Evolutionary conservation across 2,329 filamentous ascomycete species (phyloP).

Genomic region (Fusarium nelsonii): DNA sequence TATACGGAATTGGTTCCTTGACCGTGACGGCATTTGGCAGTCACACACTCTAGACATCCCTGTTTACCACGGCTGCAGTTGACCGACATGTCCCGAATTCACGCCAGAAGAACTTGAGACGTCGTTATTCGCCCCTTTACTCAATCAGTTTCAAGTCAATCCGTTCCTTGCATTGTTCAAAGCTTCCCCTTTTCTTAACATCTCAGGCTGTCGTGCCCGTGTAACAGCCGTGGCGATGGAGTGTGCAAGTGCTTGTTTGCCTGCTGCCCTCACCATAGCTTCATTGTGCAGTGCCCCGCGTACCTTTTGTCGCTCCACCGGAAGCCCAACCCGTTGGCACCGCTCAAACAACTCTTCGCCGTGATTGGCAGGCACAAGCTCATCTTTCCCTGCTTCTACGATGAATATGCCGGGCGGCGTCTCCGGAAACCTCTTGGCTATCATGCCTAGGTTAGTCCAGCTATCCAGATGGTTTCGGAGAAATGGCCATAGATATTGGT

Average conservation of each 20-base stretch:
- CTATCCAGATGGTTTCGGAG: slow-evolving; percentile 73
- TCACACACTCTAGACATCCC: slow-evolving; percentile 39
- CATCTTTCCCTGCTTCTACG: slow-evolving; percentile 68
- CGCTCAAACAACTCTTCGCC: slow-evolving; percentile 59
- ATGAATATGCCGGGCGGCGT: slow-evolving; percentile 60
- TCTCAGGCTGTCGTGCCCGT: slow-evolving; percentile 25
- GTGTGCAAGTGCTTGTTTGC: slow-evolving; percentile 47
- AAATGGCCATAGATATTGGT: slow-evolving; percentile 80
- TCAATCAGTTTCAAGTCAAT: slow-evolving; percentile 26
- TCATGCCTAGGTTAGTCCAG: slow-evolving; percentile 61
- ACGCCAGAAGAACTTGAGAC: slow-evolving; percentile 37
- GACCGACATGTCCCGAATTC: slow-evolving; percentile 48
- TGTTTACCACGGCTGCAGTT: slow-evolving; percentile 33
- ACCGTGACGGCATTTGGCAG: slow-evolving; percentile 46
- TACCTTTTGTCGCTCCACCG: slow-evolving; percentile 59
- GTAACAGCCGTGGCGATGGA: slow-evolving; percentile 45
- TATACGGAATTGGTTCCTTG: slow-evolving; percentile 23
- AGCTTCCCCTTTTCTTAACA: slow-evolving; percentile 9
- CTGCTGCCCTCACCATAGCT: slow-evolving; percentile 58
- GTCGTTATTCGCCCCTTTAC: slow-evolving; percentile 22
- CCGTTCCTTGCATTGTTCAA: slow-evolving; percentile 9
- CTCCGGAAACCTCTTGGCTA: slow-evolving; percentile 51
- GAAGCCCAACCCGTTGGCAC: slow-evolving; percentile 62
- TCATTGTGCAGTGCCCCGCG: slow-evolving; percentile 69
- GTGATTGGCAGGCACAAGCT: slow-evolving; percentile 68